Conservation (phyloP, 2,329 filamentous ascomycete genomes). For the Tolypocladium capitatum region DNA sequence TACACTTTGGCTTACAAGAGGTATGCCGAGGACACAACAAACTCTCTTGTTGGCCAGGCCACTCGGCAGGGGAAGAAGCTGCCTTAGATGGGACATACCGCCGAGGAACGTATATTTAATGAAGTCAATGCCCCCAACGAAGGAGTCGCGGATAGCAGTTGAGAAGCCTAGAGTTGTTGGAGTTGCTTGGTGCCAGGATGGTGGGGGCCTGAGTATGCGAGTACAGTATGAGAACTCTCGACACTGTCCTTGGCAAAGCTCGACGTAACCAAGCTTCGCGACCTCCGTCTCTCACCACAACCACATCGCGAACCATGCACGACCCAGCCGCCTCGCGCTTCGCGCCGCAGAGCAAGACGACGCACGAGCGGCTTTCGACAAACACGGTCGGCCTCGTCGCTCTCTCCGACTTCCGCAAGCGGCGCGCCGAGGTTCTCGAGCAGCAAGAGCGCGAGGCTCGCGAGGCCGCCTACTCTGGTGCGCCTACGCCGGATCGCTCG, state of each 20-base stretch:
- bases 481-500: constrained; percentile 36
- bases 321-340: constrained; percentile 44
- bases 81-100: constrained; percentile 21
- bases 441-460: constrained; percentile 73
- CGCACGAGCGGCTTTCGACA: constrained; percentile 69
- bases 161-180: too few species aligned
- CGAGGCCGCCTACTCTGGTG: constrained; percentile 38
- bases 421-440: constrained; percentile 86
- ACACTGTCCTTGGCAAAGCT: too few species aligned
- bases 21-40: constrained; percentile 52
- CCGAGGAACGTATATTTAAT: too few species aligned
- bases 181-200: too few species aligned
- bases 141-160: too few species aligned
- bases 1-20: constrained; percentile 57
- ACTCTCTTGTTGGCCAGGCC: constrained; percentile 47
- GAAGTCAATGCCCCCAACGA: too few species aligned
- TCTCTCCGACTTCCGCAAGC: constrained; percentile 89
- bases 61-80: constrained; percentile 49
- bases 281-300: too few species aligned
- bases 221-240: too few species aligned
- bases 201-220: too few species aligned
- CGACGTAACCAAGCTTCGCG: not conserved
- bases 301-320: constrained; percentile 20
- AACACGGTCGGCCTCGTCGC: constrained; percentile 85
- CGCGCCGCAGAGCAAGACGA: constrained; percentile 60